These are phyloP conservation scores for Fraxinus cuspidata DNA, from an alignment of 257 asterid species.

Conservation along the genomic window DNA sequence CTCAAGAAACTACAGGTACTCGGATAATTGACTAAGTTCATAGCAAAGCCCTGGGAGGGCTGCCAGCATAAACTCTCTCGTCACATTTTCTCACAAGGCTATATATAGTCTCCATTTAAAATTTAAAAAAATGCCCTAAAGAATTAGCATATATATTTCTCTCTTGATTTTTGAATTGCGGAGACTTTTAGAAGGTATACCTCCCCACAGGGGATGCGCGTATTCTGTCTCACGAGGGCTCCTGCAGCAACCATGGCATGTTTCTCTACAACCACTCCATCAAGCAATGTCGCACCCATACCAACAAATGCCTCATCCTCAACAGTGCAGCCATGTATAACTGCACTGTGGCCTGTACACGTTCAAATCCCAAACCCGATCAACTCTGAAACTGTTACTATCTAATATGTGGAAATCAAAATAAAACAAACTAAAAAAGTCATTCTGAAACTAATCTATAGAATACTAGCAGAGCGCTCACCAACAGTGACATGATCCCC, in stretches of 20 bases:
- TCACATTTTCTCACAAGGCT: neutral
- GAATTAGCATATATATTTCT: too few species aligned
- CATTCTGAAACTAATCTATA: neutral
- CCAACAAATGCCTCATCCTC: constrained; percentile 92
- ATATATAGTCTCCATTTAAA: neutral
- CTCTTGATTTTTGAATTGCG: neutral
- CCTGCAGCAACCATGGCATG: constrained; percentile 95
- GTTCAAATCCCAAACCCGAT: constrained; percentile 15
- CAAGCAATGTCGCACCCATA: constrained; percentile 84
- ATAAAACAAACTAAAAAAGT: neutral
- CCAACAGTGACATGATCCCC: constrained; percentile 81
- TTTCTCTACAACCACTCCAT: constrained; percentile 83
- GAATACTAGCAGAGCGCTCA: constrained; percentile 31
- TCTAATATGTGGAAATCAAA: neutral
- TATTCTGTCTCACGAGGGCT: constrained; percentile 77
- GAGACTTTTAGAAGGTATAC: neutral
- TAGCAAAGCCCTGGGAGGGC: too few species aligned
- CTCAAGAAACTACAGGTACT: neutral
- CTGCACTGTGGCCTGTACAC: constrained; percentile 82
- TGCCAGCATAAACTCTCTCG: too few species aligned
- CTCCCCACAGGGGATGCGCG: constrained; percentile 32
- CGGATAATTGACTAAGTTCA: too few species aligned
- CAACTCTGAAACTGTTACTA: constrained; percentile 7
- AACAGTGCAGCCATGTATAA: constrained; percentile 75
- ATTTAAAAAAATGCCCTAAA: neutral